Evolutionary conservation across 2,329 filamentous ascomycete genomes (phyloP).

Genomic region (Rutstroemia sydowiana): DNA sequence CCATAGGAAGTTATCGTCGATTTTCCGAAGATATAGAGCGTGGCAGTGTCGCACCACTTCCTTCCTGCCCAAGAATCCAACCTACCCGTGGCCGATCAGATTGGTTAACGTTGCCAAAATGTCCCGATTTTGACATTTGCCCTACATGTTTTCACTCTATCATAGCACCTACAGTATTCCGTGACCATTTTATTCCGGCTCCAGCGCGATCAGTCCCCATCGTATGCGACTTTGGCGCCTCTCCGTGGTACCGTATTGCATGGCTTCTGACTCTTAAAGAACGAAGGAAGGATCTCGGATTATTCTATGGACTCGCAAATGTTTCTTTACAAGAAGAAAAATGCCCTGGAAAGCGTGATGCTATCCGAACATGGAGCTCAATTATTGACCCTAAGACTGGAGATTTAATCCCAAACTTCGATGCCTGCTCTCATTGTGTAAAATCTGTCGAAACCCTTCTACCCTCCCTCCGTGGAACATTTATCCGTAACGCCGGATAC

Average conservation of each 20-base stretch:
- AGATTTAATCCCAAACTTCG: slow-evolving; percentile 61
- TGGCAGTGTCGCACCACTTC: slow-evolving; percentile 42
- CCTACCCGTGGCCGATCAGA: slow-evolving; percentile 60
- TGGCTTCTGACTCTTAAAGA: slow-evolving; percentile 75
- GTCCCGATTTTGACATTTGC: slow-evolving; percentile 71
- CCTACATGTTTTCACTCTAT: slow-evolving; percentile 68
- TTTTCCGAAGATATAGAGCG: slow-evolving; percentile 46
- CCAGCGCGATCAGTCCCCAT: slow-evolving; percentile 51
- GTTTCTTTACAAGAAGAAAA: slow-evolving; percentile 48
- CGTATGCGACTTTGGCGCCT: slow-evolving; percentile 70
- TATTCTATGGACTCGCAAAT: slow-evolving; percentile 63
- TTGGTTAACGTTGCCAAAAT: slow-evolving; percentile 71
- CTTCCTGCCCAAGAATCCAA: slow-evolving; percentile 61
- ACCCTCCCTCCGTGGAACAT: slow-evolving; percentile 62
- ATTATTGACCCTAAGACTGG: slow-evolving; percentile 61
- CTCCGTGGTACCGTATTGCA: slow-evolving; percentile 75
- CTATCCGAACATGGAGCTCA: slow-evolving; percentile 64
- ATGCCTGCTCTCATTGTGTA: slow-evolving; percentile 67
- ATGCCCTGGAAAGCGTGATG: slow-evolving; percentile 51
- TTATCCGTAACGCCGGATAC: slow-evolving; percentile 36
- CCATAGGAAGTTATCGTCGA: slow-evolving; percentile 42
- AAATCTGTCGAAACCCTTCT: slow-evolving; percentile 66
- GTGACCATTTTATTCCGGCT: slow-evolving; percentile 56
- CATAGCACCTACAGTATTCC: slow-evolving; percentile 61
- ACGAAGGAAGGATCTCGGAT: slow-evolving; percentile 53